Evolutionary conservation across 192 early-diverging fungal species (phyloP).

Genomic region (Dissophora globulifera): DNA sequence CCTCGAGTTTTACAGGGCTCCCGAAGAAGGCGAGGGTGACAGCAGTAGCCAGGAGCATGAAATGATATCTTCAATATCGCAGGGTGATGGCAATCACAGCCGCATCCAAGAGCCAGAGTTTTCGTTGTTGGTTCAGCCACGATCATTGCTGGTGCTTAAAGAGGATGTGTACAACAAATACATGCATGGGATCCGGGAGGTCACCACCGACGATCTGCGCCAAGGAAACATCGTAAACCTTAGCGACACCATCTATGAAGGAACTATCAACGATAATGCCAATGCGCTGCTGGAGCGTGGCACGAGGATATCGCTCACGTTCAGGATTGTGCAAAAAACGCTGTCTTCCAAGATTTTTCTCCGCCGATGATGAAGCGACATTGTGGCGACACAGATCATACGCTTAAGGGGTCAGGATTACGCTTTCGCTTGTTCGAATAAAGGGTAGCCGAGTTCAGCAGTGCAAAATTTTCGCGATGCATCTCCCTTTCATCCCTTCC

Average conservation of each 20-base stretch:
- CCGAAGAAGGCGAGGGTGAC: neutral
- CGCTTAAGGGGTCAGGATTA: slow-evolving; percentile 28
- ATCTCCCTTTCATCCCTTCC: neutral
- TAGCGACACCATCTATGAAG: slow-evolving; percentile 10
- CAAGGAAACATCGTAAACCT: slow-evolving; percentile 49
- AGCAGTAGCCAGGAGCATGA: neutral
- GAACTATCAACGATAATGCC: neutral
- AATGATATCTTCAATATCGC: neutral
- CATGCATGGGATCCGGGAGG: slow-evolving; percentile 59
- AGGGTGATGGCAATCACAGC: neutral
- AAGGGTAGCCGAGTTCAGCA: too few species aligned
- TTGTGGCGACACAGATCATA: too few species aligned
- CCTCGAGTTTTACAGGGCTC: slow-evolving; percentile 55
- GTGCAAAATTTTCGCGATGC: too few species aligned
- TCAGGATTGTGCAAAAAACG: slow-evolving; percentile 43
- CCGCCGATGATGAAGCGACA: neutral
- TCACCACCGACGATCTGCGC: slow-evolving; percentile 29
- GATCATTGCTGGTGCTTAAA: slow-evolving; percentile 57
- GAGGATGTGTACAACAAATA: slow-evolving; percentile 54
- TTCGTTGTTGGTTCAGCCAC: slow-evolving; percentile 55
- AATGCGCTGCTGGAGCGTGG: slow-evolving; percentile 11
- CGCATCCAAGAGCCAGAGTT: slow-evolving; percentile 43
- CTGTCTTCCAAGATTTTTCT: slow-evolving; percentile 14
- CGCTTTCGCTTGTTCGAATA: too few species aligned
- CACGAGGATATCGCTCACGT: slow-evolving; percentile 42